These are phyloP conservation scores for Pelargonium fulgidum DNA, from an alignment of 441 rosid genomes.

Conservation along the genomic window DNA sequence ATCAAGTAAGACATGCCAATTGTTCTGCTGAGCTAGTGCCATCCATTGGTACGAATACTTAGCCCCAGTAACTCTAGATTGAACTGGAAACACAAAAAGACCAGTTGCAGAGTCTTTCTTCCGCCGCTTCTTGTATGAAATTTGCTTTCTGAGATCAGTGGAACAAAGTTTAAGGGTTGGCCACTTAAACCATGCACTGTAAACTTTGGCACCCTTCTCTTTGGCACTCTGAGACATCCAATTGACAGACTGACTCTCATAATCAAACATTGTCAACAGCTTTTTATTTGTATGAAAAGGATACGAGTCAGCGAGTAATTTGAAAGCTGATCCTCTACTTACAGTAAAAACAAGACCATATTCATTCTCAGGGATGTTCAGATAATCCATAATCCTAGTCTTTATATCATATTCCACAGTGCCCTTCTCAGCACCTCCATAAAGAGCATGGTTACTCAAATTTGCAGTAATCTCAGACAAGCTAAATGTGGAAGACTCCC, in stretches of 20 bases:
- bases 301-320: constrained; percentile 76
- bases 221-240: constrained; percentile 95
- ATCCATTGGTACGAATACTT: constrained; percentile 98
- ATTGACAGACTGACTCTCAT: constrained; percentile 87
- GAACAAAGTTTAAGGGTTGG: constrained; percentile 93
- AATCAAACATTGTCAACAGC: constrained; percentile 88
- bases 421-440: constrained; percentile 88
- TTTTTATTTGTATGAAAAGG: constrained; percentile 84
- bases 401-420: constrained; percentile 88
- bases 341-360: constrained; percentile 95
- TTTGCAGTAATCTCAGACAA: constrained; percentile 92
- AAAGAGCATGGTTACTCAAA: constrained; percentile 88
- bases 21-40: constrained; percentile 94
- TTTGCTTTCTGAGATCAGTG: constrained; percentile 80
- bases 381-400: constrained; percentile 79
- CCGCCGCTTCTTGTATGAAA: constrained; percentile 70
- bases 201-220: constrained; percentile 82
- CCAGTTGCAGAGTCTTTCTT: constrained; percentile 91
- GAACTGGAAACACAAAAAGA: constrained; percentile 93
- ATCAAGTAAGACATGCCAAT: constrained; percentile 96
- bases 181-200: constrained; percentile 93
- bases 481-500: constrained; percentile 94
- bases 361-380: constrained; percentile 94
- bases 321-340: constrained; percentile 93
- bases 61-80: constrained; percentile 86